These are phyloP conservation scores for Talaromyces piceae DNA, from an alignment of 2,329 filamentous ascomycete species.

Conservation along the genomic window DNA sequence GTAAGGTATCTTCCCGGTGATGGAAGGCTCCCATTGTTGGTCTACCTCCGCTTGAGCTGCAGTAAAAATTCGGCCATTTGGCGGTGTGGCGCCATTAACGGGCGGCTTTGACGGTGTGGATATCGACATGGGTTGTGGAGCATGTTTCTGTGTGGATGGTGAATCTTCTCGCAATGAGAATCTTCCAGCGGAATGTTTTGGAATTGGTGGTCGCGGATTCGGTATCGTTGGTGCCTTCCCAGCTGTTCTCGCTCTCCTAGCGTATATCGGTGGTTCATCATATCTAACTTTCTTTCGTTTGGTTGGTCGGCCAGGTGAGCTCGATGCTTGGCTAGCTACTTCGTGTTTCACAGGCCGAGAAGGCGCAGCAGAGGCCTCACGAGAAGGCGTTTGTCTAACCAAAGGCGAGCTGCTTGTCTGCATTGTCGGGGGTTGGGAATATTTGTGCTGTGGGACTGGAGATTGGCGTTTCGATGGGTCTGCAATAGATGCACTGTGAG, in stretches of 20 bases:
- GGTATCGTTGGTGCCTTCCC: constrained; percentile 37
- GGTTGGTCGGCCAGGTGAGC: constrained; percentile 25
- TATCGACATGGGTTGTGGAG: constrained; percentile 13
- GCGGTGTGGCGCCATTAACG: constrained; percentile 18
- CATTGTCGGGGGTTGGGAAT: constrained; percentile 8
- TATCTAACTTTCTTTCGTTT: constrained; percentile 45
- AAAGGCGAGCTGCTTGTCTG: constrained; percentile 23
- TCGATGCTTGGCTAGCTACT: background rate
- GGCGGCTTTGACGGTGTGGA: constrained; percentile 14
- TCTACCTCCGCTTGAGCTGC: constrained; percentile 16
- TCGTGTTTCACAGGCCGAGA: constrained; percentile 19
- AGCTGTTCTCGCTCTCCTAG: constrained; percentile 36
- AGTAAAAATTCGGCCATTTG: constrained; percentile 22
- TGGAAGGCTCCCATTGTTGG: constrained; percentile 46
- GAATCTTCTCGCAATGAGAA: constrained; percentile 15
- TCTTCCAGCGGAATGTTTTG: constrained; percentile 23
- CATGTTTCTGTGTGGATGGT: constrained; percentile 1
- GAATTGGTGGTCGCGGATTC: constrained; percentile 25
- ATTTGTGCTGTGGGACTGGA: constrained; percentile 11
- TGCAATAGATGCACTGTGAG: constrained; percentile 13
- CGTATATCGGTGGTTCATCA: constrained; percentile 47
- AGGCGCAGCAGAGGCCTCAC: constrained; percentile 13
- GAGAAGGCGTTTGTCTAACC: constrained; percentile 13
- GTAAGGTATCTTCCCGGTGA: constrained; percentile 62
- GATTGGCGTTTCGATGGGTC: constrained; percentile 7